Percentiles rank a stretch among this genome's conserved stretches.
These are phyloP conservation scores for Phymatotrichopsis omnivora DNA, from an alignment of 2,329 filamentous ascomycete genomes.

Conservation along the genomic window DNA sequence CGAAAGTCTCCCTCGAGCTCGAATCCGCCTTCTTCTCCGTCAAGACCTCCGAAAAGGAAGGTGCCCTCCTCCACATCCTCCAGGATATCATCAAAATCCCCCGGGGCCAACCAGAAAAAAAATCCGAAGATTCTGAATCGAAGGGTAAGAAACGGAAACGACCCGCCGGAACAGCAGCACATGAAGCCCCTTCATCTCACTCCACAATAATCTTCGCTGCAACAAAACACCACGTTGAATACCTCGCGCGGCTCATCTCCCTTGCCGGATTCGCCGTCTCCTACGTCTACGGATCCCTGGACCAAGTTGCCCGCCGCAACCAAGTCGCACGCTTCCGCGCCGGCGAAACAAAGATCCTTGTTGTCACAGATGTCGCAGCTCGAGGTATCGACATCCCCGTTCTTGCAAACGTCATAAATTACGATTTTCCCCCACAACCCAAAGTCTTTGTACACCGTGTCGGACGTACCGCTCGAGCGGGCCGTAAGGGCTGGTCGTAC, in stretches of 20 bases:
- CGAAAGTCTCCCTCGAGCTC: slow-evolving; percentile 92
- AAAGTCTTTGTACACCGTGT: slow-evolving; percentile 97
- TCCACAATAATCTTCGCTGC: slow-evolving; percentile 93
- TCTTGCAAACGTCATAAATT: slow-evolving; percentile 95
- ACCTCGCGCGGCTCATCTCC: slow-evolving; percentile 69
- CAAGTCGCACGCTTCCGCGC: slow-evolving; percentile 84
- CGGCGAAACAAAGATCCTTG: slow-evolving; percentile 77
- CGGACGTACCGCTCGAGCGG: slow-evolving; percentile 88
- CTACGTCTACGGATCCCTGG: slow-evolving; percentile 87
- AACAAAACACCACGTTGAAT: slow-evolving; percentile 97
- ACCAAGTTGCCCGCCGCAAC: slow-evolving; percentile 84
- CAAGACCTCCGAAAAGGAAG: slow-evolving; percentile 89
- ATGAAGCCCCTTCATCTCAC: slow-evolving; percentile 52
- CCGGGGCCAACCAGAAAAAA: slow-evolving; percentile 48
- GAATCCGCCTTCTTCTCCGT: slow-evolving; percentile 90
- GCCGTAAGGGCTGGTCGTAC: slow-evolving; percentile 87
- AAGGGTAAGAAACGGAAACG: slow-evolving; percentile 64
- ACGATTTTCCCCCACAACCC: slow-evolving; percentile 91
- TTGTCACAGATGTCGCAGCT: slow-evolving; percentile 93
- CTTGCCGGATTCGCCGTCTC: slow-evolving; percentile 79
- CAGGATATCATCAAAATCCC: slow-evolving; percentile 92
- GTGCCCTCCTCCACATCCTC: slow-evolving; percentile 75
- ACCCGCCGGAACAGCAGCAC: slow-evolving; percentile 41
- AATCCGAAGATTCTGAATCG: slow-evolving; percentile 33
- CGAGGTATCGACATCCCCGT: slow-evolving; percentile 96